Base-by-base conservation (phyloP, 441 rosid genomes). In the Euphorbia corollata region DNA sequence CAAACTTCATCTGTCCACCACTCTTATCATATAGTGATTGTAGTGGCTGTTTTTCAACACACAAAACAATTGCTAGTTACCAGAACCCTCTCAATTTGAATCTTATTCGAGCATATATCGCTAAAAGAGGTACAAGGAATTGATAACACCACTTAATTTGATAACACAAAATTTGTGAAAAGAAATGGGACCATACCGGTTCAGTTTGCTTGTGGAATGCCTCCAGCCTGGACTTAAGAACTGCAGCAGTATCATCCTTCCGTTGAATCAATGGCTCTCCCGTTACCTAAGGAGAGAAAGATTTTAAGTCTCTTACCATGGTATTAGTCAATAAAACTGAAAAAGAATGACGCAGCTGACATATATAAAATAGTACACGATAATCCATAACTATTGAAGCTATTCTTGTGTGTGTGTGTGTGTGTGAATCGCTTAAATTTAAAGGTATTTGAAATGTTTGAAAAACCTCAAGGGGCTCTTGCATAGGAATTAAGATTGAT, bases 211-310 rank as follows among this genome's bases (percentile, higher is more conserved):
- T 84, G 89, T 94, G 99, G 76, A 94, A 94, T 63, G 87, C 81
- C 68, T 89, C 96, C 73, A 94, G 91, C 80, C 99, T 87, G 41
- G 96, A 87, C 73, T 76, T 91, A 15, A 94, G 89, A 72, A 94
- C 96, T 59, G 87, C 91, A 0, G 88, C 96, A 47, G 88, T 91
- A 69, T 94, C 99, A 68, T 94, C 99, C 78, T 89, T 85, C 18
- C 99, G 93, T 78, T 90, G 97, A 78, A 94, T 91, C 83, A 91
- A 76, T 41, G 96, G 91, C 67, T 91, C 90, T 68, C 91, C 91
- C 13, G 88, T 85, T 65, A 81, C 88, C 95, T 88, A 68, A 51
- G 71, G 69, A 8, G 58, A 63, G 41, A 38, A 62, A 24, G 19
- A 58, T 18, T n/a, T 62, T 67, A 36, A n/a, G 59, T 58, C 61